These are phyloP conservation scores for Mycena amicta DNA, from an alignment of 768 basidiomycete genomes.

Conservation along the genomic window DNA sequence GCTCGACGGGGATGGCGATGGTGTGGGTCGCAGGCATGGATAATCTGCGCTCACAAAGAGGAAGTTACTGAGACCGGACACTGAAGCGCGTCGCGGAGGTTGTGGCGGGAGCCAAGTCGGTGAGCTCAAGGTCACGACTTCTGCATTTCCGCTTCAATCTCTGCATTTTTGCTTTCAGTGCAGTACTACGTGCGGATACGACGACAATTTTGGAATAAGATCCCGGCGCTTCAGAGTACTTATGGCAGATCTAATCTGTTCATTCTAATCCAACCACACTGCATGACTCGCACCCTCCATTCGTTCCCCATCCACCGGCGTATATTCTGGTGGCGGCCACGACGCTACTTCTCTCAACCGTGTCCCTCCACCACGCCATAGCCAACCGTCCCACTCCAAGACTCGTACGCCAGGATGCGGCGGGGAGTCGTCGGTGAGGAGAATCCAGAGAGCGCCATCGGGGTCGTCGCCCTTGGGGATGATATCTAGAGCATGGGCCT, in stretches of 20 bases:
- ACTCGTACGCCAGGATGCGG: slow-evolving; percentile 42
- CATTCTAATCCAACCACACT: slow-evolving; percentile 46
- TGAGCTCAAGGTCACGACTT: not conserved
- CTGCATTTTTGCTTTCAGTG: no score
- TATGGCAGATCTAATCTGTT: not conserved
- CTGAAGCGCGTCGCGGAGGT: not conserved
- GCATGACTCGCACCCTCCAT: slow-evolving; percentile 55
- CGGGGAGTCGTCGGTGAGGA: slow-evolving; percentile 52
- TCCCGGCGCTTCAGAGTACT: no score
- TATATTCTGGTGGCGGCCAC: slow-evolving; percentile 38
- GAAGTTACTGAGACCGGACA: not conserved
- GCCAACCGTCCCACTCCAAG: slow-evolving; percentile 54
- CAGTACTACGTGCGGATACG: no score
- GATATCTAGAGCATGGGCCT: slow-evolving; percentile 54
- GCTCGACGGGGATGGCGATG: slow-evolving; percentile 28
- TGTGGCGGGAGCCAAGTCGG: not conserved
- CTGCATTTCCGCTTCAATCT: not conserved
- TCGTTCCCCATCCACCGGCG: slow-evolving; percentile 12
- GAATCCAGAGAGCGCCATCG: slow-evolving; percentile 44
- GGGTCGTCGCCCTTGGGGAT: slow-evolving; percentile 30
- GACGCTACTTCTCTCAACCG: slow-evolving; percentile 39
- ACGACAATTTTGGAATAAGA: no score
- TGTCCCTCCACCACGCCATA: slow-evolving; percentile 32
- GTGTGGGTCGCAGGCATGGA: slow-evolving; percentile 33
- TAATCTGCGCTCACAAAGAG: no score